phyloP scores from a whole-genome alignment of 2,329 filamentous ascomycete species.

The Aspergillus intermedius region DNA sequence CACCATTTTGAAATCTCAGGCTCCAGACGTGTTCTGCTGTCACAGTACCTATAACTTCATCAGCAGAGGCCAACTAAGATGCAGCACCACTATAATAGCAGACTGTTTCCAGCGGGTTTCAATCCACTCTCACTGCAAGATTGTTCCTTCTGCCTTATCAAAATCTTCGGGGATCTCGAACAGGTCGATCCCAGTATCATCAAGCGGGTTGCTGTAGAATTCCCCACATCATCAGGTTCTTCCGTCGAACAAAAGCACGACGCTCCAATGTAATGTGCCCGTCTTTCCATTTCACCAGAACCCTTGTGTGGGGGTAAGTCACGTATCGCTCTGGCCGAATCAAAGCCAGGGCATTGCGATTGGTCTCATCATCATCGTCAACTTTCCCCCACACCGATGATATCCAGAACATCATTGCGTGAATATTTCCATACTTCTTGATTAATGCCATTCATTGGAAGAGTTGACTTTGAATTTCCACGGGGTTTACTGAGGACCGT shows the following conservation, averaged over 20 bases:
- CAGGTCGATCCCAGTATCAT: slow-evolving; percentile 8
- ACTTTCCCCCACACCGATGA: slow-evolving; percentile 14
- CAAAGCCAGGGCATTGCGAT: slow-evolving; percentile 6
- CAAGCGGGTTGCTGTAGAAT: slow-evolving; percentile 6
- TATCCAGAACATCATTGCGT: slow-evolving; percentile 7
- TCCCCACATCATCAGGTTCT: no score
- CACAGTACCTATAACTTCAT: slow-evolving; percentile 5
- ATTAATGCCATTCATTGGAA: neutral
- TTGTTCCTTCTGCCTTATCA: slow-evolving; percentile 6
- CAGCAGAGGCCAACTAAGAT: neutral
- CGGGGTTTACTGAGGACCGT: slow-evolving; percentile 3
- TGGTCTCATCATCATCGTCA: slow-evolving; percentile 8
- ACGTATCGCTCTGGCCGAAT: slow-evolving; percentile 4
- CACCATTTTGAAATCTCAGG: no score
- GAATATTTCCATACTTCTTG: slow-evolving; percentile 6
- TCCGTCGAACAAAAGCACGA: slow-evolving; percentile 10
- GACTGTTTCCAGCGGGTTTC: slow-evolving; percentile 6
- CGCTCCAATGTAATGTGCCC: slow-evolving; percentile 6
- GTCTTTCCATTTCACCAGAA: slow-evolving; percentile 12
- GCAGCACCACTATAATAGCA: neutral
- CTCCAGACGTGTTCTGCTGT: slow-evolving; percentile 1
- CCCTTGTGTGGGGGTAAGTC: slow-evolving; percentile 10
- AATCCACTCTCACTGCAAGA: slow-evolving; percentile 6
- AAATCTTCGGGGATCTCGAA: slow-evolving; percentile 10
- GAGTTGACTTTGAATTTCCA: slow-evolving; percentile 2